Conservation (phyloP, 225 moss, liverwort and hornwort genomes). For the Lunularia cruciata region DNA sequence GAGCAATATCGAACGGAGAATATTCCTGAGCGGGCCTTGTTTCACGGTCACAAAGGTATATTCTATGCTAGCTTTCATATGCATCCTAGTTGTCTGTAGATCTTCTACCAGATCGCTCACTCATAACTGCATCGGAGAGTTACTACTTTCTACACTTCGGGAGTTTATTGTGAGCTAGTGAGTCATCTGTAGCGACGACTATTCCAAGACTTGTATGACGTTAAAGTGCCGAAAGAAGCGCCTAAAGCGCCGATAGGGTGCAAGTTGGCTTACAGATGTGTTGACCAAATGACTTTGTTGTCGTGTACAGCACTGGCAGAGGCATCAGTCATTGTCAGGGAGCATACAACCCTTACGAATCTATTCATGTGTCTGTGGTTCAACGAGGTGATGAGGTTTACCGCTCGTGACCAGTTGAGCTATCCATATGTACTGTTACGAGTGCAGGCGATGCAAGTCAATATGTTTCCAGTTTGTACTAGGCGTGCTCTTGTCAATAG, state of each 20-base stretch:
- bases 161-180: background rate
- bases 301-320: slow-evolving; percentile 73
- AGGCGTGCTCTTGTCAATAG: slow-evolving; percentile 89
- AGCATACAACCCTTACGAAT: slow-evolving; percentile 82
- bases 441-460: slow-evolving; percentile 56
- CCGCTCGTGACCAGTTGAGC: slow-evolving; percentile 96
- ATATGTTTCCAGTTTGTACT: slow-evolving; percentile 91
- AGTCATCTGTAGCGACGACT: background rate
- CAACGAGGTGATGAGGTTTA: slow-evolving; percentile 94
- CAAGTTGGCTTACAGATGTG: no score
- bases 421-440: slow-evolving; percentile 74
- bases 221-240: no score
- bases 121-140: background rate
- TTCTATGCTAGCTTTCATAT: background rate
- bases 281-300: background rate
- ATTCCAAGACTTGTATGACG: no score
- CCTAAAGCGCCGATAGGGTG: no score
- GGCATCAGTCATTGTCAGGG: slow-evolving; percentile 89
- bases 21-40: slow-evolving; percentile 63
- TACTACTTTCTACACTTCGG: background rate
- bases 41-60: slow-evolving; percentile 75
- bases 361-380: slow-evolving; percentile 99
- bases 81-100: background rate
- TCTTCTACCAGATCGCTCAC: no score
- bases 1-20: slow-evolving; percentile 70